Conservation (phyloP, 805 yeast species). For the Saccharomycopsis olivae region DNA sequence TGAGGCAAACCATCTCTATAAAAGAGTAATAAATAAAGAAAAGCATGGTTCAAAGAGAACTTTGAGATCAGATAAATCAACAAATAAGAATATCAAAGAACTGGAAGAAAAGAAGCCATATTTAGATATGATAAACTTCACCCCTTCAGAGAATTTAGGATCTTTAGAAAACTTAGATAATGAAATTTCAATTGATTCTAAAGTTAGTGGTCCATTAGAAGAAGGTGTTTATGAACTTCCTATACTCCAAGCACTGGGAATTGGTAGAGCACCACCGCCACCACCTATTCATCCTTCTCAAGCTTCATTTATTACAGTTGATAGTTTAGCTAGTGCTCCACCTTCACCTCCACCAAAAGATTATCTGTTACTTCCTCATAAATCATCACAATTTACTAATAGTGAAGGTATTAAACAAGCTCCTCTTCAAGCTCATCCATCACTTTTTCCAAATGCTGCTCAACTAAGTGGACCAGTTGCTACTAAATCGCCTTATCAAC, state of each 20-base stretch:
- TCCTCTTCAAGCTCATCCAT: conserved; percentile 1
- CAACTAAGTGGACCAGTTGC: not conserved
- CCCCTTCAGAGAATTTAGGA: no score
- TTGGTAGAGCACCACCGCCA: not conserved
- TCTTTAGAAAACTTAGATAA: not conserved
- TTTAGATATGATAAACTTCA: not conserved
- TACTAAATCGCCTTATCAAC: conserved; percentile 1
- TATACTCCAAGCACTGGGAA: no score
- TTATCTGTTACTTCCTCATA: no score
- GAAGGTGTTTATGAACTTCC: not conserved
- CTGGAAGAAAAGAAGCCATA: not conserved
- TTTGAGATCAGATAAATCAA: not conserved
- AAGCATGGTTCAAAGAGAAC: conserved; percentile 1
- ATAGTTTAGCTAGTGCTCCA: not conserved
- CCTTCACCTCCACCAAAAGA: conserved; percentile 2
- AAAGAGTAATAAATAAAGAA: conserved; percentile 6
- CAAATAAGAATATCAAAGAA: not conserved
- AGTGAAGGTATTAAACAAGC: not conserved
- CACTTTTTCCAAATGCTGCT: not conserved
- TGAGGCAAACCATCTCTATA: conserved; percentile 9
- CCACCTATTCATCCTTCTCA: conserved; percentile 3
- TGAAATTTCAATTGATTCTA: not conserved
- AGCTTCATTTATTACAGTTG: not conserved
- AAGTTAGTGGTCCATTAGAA: not conserved
- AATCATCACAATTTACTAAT: no score